Evolutionary conservation across 2,329 filamentous ascomycete species (phyloP).

Genomic region (Diaporthe humulicola): DNA sequence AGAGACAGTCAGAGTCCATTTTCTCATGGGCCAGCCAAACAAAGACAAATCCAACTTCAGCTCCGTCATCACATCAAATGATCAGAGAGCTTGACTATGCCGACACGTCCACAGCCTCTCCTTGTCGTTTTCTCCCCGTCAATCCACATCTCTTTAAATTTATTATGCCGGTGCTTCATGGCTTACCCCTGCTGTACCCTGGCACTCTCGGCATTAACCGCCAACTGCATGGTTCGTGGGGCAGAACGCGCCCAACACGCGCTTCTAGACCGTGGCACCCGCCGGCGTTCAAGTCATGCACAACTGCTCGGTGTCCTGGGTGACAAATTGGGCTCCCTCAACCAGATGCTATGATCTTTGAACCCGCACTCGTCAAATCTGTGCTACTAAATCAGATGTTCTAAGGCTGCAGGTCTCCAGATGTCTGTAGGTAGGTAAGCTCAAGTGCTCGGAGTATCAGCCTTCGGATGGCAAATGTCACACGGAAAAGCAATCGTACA

Average conservation of each 20-base stretch:
- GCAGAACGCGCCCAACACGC: background rate
- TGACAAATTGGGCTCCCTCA: background rate
- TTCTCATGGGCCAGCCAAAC: background rate
- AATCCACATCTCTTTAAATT: background rate
- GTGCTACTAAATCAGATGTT: no score
- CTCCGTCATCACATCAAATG: background rate
- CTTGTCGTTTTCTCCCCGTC: background rate
- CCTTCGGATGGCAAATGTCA: no score
- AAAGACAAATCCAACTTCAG: background rate
- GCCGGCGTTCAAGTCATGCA: background rate
- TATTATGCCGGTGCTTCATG: slow-evolving; percentile 3
- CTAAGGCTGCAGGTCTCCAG: background rate
- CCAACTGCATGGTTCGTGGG: background rate
- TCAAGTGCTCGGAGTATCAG: background rate
- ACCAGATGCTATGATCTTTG: background rate
- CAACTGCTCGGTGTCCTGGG: background rate
- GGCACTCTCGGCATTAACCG: slow-evolving; percentile 16
- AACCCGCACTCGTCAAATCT: background rate
- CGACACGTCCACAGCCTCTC: background rate
- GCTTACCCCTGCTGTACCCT: slow-evolving; percentile 2
- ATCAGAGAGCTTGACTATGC: background rate
- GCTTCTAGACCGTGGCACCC: background rate
- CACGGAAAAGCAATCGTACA: no score
- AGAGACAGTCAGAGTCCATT: background rate
- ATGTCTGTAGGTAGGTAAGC: background rate